Evolutionary conservation across 805 yeast genomes (phyloP).

Genomic region (Priceomyces carsonii): DNA sequence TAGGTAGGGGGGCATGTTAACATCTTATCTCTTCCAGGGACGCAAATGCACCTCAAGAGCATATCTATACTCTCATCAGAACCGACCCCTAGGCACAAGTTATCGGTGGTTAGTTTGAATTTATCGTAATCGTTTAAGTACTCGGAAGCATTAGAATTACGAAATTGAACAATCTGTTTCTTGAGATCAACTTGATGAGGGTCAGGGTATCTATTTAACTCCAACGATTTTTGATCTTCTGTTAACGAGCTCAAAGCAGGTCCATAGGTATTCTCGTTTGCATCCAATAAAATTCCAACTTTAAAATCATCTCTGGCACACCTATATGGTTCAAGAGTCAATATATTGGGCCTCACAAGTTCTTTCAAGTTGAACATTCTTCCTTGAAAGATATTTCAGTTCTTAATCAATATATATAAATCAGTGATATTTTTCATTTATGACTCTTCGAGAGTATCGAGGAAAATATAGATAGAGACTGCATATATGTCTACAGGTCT

Average conservation of each 20-base stretch:
- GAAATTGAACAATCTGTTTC: slow-evolving; percentile 63
- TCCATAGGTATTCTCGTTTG: slow-evolving; percentile 95
- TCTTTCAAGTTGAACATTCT: slow-evolving; percentile 50
- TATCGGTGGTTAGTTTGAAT: slow-evolving; percentile 51
- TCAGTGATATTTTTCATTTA: too few relatives aligned
- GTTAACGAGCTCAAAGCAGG: slow-evolving; percentile 60
- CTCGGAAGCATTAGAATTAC: slow-evolving; percentile 54
- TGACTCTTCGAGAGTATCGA: too few relatives aligned
- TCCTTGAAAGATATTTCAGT: too few relatives aligned
- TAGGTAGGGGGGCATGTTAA: slow-evolving; percentile 93
- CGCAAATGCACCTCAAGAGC: slow-evolving; percentile 78
- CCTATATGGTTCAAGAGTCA: slow-evolving; percentile 81
- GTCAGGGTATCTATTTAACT: slow-evolving; percentile 91
- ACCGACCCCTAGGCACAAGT: slow-evolving; percentile 92
- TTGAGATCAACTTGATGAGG: slow-evolving; percentile 88
- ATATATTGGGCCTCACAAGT: slow-evolving; percentile 83
- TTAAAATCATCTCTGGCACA: slow-evolving; percentile 96
- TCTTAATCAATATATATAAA: too few relatives aligned
- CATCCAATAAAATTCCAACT: slow-evolving; percentile 86
- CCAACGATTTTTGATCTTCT: slow-evolving; percentile 47
- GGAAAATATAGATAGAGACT: too few relatives aligned
- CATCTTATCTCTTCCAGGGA: slow-evolving; percentile 80
- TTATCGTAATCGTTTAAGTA: slow-evolving; percentile 10
- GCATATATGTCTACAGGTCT: too few relatives aligned
- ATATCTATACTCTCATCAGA: slow-evolving; percentile 96